Conservation (phyloP, 2,329 filamentous ascomycete genomes). For the Colletotrichum musae region DNA sequence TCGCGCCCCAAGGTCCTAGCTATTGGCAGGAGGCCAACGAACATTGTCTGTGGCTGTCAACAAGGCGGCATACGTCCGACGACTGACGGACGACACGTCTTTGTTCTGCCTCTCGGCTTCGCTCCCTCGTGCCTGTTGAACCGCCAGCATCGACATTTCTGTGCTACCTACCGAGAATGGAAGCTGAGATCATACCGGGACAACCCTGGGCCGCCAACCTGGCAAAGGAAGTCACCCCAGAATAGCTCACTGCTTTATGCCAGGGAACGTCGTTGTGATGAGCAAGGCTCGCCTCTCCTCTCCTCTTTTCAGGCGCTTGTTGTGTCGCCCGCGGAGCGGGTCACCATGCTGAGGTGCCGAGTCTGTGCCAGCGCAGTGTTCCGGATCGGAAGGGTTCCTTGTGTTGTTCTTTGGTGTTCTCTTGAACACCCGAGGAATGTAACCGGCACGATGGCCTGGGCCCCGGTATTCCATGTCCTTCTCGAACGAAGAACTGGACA, state of each 20-base stretch:
- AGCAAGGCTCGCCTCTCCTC: slow-evolving; percentile 8
- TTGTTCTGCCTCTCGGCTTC: not conserved
- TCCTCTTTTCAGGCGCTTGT: not conserved
- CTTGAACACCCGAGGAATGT: slow-evolving; percentile 8
- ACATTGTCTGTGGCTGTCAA: too few species aligned
- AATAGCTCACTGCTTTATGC: slow-evolving; percentile 23
- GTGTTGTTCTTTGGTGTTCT: too few species aligned
- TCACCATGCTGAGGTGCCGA: not conserved
- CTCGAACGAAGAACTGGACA: slow-evolving; percentile 37
- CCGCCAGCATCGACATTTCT: slow-evolving; percentile 20
- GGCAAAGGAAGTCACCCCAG: slow-evolving; percentile 17
- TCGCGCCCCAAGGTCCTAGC: not conserved
- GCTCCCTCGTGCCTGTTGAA: not conserved
- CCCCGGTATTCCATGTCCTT: slow-evolving; percentile 31
- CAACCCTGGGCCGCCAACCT: slow-evolving; percentile 27
- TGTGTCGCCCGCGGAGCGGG: not conserved
- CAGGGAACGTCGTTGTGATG: slow-evolving; percentile 14
- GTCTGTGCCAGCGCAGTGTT: slow-evolving; percentile 17
- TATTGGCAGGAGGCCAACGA: slow-evolving; percentile 7
- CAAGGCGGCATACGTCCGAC: not conserved
- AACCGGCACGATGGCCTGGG: slow-evolving; percentile 13
- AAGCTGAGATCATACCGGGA: slow-evolving; percentile 27
- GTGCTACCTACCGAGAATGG: slow-evolving; percentile 32
- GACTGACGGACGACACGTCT: slow-evolving; percentile 5
- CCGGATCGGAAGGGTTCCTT: slow-evolving; percentile 20